phyloP scores from a whole-genome alignment of 2,329 filamentous ascomycete species.

The Claviceps cyperi region DNA sequence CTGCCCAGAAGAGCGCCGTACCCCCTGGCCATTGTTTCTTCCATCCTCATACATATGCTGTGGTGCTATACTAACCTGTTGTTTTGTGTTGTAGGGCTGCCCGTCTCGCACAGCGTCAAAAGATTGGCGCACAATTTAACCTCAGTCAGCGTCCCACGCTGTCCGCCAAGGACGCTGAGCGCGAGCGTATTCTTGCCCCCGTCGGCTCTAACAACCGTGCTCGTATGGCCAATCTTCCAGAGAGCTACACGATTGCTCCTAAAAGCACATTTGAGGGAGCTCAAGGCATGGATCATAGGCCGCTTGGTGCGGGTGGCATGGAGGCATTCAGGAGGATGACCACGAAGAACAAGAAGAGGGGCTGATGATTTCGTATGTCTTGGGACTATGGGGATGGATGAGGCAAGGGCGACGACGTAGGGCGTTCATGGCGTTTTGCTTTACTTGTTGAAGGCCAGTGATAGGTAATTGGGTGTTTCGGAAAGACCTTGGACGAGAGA shows the following conservation, averaged over 20 bases:
- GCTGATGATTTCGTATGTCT: conserved; percentile 1
- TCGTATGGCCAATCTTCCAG: conserved; percentile 36
- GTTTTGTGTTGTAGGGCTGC: conserved; percentile 28
- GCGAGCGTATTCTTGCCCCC: conserved; percentile 44
- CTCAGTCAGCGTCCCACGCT: conserved; percentile 35
- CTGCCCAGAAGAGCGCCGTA: neutral
- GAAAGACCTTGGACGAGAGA: neutral
- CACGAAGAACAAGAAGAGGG: conserved; percentile 43
- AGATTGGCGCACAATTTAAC: conserved; percentile 32
- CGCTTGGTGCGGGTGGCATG: conserved; percentile 47
- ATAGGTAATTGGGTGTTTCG: neutral
- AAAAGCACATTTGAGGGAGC: conserved; percentile 46
- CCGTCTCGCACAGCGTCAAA: conserved; percentile 35
- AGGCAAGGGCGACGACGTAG: too few species aligned
- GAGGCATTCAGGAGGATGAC: conserved; percentile 54
- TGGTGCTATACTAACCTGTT: conserved; percentile 3
- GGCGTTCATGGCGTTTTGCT: neutral
- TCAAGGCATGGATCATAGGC: conserved; percentile 37
- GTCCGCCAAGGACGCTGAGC: conserved; percentile 34
- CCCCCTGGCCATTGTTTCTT: neutral
- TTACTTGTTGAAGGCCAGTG: neutral
- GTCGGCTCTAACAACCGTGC: conserved; percentile 40
- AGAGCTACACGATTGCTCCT: conserved; percentile 45
- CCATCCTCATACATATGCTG: neutral
- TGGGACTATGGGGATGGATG: neutral